Percentiles rank a stretch among this genome's conserved stretches.
These are phyloP conservation scores for Cyclanthera cordifolia DNA, from an alignment of 306 rosid species.

Conservation along the genomic window DNA sequence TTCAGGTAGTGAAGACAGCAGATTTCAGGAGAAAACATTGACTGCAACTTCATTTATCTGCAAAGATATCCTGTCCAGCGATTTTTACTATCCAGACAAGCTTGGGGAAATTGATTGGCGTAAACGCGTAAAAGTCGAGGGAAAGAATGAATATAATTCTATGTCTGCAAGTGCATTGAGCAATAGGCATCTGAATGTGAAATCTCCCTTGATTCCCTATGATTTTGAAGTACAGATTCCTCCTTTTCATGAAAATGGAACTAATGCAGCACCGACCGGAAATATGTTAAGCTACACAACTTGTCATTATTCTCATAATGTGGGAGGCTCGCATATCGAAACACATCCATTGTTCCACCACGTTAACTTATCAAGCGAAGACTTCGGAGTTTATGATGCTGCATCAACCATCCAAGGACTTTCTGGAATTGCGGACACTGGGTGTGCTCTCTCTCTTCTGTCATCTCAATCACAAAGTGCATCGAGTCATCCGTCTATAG, in stretches of 20 bases:
- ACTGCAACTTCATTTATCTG: conserved; percentile 45
- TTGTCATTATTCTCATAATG: conserved; percentile 25
- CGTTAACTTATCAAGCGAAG: conserved; percentile 38
- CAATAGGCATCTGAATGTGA: conserved; percentile 34
- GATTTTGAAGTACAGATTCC: conserved; percentile 36
- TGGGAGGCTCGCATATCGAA: conserved; percentile 20
- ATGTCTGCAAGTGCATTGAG: conserved; percentile 29
- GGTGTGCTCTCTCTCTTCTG: conserved; percentile 99
- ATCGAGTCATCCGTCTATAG: conserved; percentile 44
- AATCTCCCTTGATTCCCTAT: conserved; percentile 29
- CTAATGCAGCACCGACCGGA: conserved; percentile 27
- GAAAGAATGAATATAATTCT: conserved; percentile 23
- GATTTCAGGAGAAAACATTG: conserved; percentile 35
- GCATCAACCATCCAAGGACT: conserved; percentile 44
- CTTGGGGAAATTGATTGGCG: conserved; percentile 35
- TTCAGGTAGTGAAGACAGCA: conserved; percentile 36
- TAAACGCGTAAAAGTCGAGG: conserved; percentile 41
- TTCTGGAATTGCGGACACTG: conserved; percentile 47
- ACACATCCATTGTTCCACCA: conserved; percentile 34
- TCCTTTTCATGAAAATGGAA: conserved; percentile 36
- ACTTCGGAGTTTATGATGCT: conserved; percentile 41
- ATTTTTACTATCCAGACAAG: conserved; percentile 28
- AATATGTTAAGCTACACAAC: conserved; percentile 35
- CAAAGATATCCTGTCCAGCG: conserved; percentile 51
- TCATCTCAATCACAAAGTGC: conserved; percentile 74